Conservation (phyloP, 2,329 filamentous ascomycete species). For the Fusarium sp. region DNA sequence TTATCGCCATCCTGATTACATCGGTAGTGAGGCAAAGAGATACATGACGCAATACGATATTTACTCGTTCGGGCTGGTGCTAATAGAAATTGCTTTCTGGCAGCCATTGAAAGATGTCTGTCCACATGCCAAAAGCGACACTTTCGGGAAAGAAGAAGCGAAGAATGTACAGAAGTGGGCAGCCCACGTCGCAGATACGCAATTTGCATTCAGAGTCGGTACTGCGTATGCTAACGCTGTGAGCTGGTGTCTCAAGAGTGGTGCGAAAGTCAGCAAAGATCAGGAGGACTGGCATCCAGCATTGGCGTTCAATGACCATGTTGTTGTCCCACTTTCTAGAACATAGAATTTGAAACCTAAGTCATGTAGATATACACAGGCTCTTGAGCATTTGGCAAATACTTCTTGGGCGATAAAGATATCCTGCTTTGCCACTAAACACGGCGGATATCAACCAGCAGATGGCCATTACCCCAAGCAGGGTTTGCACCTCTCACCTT, state of each 20-base stretch:
- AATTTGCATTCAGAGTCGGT: neutral
- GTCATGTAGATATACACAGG: no score
- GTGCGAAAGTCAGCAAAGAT: accelerated
- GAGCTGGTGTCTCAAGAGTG: neutral
- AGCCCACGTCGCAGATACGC: accelerated
- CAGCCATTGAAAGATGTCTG: neutral
- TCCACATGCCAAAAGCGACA: accelerated
- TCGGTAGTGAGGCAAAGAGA: neutral
- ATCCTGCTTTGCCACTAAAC: no score
- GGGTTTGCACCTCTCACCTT: no score
- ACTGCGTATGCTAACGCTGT: neutral
- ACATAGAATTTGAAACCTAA: accelerated
- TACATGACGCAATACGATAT: neutral
- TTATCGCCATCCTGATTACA: neutral
- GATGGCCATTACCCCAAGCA: no score
- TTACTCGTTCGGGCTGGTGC: neutral
- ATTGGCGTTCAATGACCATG: neutral
- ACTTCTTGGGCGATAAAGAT: no score
- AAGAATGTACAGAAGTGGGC: neutral
- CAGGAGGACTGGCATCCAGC: neutral
- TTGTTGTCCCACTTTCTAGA: neutral
- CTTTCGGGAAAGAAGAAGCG: neutral
- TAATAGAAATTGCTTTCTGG: neutral
- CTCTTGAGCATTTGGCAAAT: no score
- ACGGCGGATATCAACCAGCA: no score